Evolutionary conservation across 148 eudicot species (phyloP), one percentile per base, ranked within the genome.

Genomic region (Selenicereus undatus): DNA sequence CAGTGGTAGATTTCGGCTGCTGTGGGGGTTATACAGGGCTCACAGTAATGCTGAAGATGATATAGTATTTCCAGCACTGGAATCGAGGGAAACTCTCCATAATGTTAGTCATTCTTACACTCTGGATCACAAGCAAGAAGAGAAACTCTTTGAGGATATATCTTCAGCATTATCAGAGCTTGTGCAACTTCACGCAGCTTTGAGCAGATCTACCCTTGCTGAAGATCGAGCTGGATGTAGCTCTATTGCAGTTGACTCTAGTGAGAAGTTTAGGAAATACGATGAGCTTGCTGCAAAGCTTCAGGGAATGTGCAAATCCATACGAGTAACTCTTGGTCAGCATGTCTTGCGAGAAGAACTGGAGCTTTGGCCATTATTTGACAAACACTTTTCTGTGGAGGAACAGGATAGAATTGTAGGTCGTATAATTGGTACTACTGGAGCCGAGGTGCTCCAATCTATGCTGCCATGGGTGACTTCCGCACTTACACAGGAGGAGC

Each of bases 81-180:
- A 95, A 87, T 89, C 99, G 62, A 93, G 85, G 85, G 99, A 95
- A 86, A 90, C 97, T 21, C 93, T 96, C 78, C 97, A 92, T 73
- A 96, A 96, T 86, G 99, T 96, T 62, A 96, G 99, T 83, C 99
- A 96, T 84, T 96, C 99, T n/a, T 96, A 96, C 86, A 96, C 99
- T 22, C 80, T 96, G 78, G 99, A 96, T 84, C 99, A 96, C 88
- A 96, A 90, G 85, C 99, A 96, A 86, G 99, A 96, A 84, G 97
- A 96, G 82, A 83, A 86, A 80, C 92, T 96, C 75, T 96, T 96
- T 86, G 95, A 91, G 88, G 94, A 90, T 83, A 96, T 96, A 80
- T 92, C 99, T 35, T 87, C 93, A 74, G 91, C 93, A 22, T 82
- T 96, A 51, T 90, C 87, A 80, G 89, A 96, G 85, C 97, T 96